Percentiles rank a stretch among this genome's conserved stretches.
phyloP scores from a whole-genome alignment of 495 filamentous ascomycete species.

The Penicillium cinerascens region DNA sequence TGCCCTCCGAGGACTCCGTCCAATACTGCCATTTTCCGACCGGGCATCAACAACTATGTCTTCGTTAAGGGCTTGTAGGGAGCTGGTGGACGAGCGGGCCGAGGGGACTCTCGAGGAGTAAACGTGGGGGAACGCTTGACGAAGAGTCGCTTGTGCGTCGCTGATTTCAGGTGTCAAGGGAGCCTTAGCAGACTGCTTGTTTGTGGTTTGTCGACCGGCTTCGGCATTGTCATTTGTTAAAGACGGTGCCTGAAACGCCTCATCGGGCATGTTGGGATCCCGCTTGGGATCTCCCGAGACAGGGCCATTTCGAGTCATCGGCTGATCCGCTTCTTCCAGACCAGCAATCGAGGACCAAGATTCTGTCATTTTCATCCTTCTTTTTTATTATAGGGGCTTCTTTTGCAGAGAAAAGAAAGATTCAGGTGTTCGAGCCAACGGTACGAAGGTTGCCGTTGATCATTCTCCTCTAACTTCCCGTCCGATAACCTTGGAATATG shows the following conservation, averaged over 20 bases:
- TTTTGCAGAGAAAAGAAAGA: constrained; percentile 1
- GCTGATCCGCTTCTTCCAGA: constrained; percentile 29
- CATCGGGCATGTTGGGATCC: constrained; percentile 20
- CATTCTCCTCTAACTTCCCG: constrained; percentile 13
- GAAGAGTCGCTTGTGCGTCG: constrained; percentile 35
- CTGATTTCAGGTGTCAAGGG: constrained; percentile 21
- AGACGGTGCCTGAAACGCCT: constrained; percentile 20
- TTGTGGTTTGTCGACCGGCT: constrained; percentile 14
- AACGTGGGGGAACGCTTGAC: constrained; percentile 38
- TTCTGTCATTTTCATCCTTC: constrained; percentile 36
- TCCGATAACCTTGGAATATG: not conserved
- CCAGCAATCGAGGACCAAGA: constrained; percentile 29
- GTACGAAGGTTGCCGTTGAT: constrained; percentile 23
- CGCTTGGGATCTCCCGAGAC: constrained; percentile 21
- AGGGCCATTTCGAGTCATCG: constrained; percentile 26
- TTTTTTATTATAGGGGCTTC: constrained; percentile 4
- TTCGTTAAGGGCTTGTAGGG: constrained; percentile 46
- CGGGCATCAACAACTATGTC: constrained; percentile 41
- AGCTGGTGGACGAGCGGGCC: constrained; percentile 45
- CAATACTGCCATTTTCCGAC: constrained; percentile 30
- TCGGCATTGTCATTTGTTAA: constrained; percentile 25
- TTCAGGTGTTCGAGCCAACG: constrained; percentile 17
- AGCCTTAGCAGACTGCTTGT: constrained; percentile 30
- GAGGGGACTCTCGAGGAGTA: constrained; percentile 40
- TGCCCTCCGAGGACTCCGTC: constrained; percentile 26